Conservation (phyloP, 148 eudicot species). For the Spergularia bocconei region DNA sequence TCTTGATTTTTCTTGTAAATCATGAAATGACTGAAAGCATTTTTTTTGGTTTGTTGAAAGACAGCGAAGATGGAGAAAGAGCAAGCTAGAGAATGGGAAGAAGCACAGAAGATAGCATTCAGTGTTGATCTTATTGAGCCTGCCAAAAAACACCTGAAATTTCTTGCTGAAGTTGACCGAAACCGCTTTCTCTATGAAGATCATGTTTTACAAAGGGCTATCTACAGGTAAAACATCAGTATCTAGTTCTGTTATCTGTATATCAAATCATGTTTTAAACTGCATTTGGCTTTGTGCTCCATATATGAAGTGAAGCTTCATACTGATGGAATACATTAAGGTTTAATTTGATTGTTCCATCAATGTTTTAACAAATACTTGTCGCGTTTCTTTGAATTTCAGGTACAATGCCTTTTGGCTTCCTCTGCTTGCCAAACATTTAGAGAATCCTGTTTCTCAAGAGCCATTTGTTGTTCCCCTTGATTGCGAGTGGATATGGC, state of each 20-base stretch:
- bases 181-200: conserved; percentile 62
- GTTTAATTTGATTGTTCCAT: no score
- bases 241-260: no score
- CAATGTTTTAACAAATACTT: no score
- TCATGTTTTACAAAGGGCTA: conserved; percentile 47
- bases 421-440: conserved; percentile 68
- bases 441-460: conserved; percentile 32
- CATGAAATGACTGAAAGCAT: not conserved
- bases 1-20: no score
- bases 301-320: no score
- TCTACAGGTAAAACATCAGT: conserved; percentile 38
- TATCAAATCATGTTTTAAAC: no score
- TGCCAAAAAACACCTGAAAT: conserved; percentile 57
- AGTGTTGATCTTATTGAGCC: conserved; percentile 56
- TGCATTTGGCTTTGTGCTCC: no score
- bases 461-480: conserved; percentile 80
- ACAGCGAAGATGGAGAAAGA: conserved; percentile 20
- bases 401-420: conserved; percentile 84
- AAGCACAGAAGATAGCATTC: conserved; percentile 52
- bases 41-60: not conserved
- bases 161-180: conserved; percentile 66
- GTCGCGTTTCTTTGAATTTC: not conserved
- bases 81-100: conserved; percentile 60
- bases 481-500: conserved; percentile 92
- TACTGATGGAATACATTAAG: no score